A percentile compares a stretch with the other conserved stretches of the same genome.
Conservation (phyloP, 208 protist genomes). For the Crithidia mellificae region DNA sequence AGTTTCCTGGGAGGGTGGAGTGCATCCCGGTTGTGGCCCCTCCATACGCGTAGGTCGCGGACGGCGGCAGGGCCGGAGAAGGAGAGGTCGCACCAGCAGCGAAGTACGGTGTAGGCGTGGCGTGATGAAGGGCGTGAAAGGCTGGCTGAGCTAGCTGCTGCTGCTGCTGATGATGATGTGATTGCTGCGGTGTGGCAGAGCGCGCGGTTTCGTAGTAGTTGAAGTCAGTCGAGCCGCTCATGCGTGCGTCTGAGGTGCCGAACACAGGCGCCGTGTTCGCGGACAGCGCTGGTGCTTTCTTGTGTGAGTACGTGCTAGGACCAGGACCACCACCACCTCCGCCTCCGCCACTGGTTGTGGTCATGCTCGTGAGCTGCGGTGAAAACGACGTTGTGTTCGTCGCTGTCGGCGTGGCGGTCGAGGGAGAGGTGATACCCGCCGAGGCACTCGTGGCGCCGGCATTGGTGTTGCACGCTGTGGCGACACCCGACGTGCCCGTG, state of each 20-base stretch:
- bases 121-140: background rate
- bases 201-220: background rate
- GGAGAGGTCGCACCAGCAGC: too few relatives aligned
- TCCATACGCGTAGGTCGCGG: too few relatives aligned
- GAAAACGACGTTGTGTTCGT: background rate
- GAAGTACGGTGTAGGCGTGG: background rate
- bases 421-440: background rate
- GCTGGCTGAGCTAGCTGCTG: too few relatives aligned
- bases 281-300: constrained; percentile 3
- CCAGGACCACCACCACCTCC: too few relatives aligned
- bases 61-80: too few relatives aligned
- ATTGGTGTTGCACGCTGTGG: background rate
- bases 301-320: too few relatives aligned
- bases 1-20: too few relatives aligned
- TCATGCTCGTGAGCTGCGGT: background rate
- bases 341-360: too few relatives aligned
- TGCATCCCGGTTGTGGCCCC: too few relatives aligned
- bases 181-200: background rate
- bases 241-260: background rate
- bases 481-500: background rate
- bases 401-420: background rate
- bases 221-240: background rate
- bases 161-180: too few relatives aligned
- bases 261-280: constrained; percentile 1
- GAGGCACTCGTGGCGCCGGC: background rate